Evolutionary conservation across 257 asterid species (phyloP).

Genomic region (Solanum lycopersicoides): DNA sequence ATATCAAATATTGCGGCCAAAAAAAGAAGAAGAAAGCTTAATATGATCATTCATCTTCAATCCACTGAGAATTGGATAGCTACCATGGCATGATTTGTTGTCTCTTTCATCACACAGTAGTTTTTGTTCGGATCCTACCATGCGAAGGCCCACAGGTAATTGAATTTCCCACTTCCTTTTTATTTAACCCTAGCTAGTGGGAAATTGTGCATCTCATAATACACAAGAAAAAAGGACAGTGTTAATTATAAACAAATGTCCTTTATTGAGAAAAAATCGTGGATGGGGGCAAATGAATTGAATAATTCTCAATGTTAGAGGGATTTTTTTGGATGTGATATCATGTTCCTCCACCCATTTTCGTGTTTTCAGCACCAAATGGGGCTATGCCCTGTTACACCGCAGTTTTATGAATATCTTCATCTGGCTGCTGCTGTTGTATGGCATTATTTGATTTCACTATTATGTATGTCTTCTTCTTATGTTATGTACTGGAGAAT

Average conservation of each 20-base stretch:
- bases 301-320: neutral
- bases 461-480: neutral
- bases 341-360: constrained; percentile 6
- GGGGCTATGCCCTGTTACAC: neutral
- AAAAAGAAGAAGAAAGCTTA: neutral
- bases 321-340: constrained; percentile 3
- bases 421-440: neutral
- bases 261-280: neutral
- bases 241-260: neutral
- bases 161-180: neutral
- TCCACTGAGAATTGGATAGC: neutral
- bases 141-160: neutral
- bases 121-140: neutral
- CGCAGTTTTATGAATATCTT: neutral
- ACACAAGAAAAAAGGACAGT: neutral
- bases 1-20: too few relatives aligned
- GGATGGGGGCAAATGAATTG: neutral
- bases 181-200: neutral
- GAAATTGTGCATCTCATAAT: neutral
- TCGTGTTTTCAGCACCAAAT: neutral
- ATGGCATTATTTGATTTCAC: neutral
- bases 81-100: neutral
- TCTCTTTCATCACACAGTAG: neutral
- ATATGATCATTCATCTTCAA: neutral
- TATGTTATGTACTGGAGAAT: neutral